phyloP scores from a whole-genome alignment of 2,329 filamentous ascomycete genomes.

The Alternaria triticina region DNA sequence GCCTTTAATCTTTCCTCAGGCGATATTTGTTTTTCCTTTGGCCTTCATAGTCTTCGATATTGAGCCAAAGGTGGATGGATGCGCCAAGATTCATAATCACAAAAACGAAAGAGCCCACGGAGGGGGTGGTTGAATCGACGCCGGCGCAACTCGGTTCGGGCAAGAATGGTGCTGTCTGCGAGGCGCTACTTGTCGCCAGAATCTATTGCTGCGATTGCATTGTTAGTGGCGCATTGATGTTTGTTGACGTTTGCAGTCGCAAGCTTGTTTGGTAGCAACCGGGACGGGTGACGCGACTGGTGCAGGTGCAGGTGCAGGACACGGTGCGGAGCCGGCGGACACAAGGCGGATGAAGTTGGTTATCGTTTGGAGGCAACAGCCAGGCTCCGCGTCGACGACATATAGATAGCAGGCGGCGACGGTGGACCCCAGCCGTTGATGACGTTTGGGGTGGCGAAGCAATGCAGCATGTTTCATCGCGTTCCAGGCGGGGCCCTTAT shows the following conservation, averaged over 20 bases:
- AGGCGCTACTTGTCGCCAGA: neutral
- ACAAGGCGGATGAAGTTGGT: neutral
- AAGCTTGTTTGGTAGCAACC: neutral
- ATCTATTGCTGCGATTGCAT: neutral
- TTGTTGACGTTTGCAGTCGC: neutral
- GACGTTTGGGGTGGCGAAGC: constrained; percentile 16
- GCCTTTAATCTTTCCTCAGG: constrained; percentile 48
- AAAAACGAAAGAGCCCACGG: constrained; percentile 39
- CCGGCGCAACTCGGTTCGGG: neutral
- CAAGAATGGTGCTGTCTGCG: neutral
- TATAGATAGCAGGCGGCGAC: constrained; percentile 1
- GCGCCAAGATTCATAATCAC: constrained; percentile 55
- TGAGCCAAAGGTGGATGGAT: constrained; percentile 44
- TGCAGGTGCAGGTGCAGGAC: constrained; percentile 15
- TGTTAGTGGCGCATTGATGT: neutral
- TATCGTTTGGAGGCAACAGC: neutral
- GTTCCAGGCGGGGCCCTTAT: constrained; percentile 1
- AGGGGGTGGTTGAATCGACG: neutral
- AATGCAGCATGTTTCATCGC: constrained; percentile 10
- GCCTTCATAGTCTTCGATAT: constrained; percentile 49
- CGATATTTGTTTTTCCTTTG: constrained; percentile 43
- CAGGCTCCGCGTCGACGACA: neutral
- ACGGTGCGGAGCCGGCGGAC: constrained; percentile 1
- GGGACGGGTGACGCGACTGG: constrained; percentile 11
- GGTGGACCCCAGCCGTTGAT: constrained; percentile 2